Conservation (phyloP, 257 asterid species). For the Ajuga chamaepitys region DNA sequence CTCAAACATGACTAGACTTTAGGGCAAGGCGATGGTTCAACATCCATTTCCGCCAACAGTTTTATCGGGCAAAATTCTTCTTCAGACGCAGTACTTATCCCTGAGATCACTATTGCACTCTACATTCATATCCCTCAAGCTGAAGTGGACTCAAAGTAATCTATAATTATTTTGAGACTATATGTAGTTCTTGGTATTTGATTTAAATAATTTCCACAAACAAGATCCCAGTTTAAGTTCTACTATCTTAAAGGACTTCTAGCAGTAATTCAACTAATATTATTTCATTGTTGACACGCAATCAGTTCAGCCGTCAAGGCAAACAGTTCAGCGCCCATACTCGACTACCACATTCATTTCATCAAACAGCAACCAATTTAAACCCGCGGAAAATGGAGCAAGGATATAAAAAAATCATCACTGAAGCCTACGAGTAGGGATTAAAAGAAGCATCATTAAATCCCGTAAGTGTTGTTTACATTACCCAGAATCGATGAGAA, state of each 20-base stretch:
- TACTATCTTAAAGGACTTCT: not conserved
- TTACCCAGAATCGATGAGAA: conserved; percentile 93
- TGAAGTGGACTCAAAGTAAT: not conserved
- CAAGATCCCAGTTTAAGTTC: not conserved
- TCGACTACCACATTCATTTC: conserved; percentile 1
- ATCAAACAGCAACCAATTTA: not conserved
- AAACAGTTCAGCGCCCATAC: not conserved
- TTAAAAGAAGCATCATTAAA: not conserved
- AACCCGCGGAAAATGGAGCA: not conserved
- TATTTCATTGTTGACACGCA: not conserved
- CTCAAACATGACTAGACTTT: not conserved
- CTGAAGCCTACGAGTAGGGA: too few species aligned
- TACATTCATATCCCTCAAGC: conserved; percentile 3
- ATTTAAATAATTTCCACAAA: not conserved
- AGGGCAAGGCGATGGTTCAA: not conserved
- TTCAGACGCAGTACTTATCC: not conserved
- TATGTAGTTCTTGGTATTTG: not conserved
- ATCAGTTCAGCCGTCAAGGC: conserved; percentile 2
- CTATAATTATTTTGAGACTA: not conserved
- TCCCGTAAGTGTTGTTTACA: not conserved
- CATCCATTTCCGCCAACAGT: not conserved
- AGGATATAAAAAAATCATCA: not conserved
- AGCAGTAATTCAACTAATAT: not conserved
- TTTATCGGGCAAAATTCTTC: not conserved
- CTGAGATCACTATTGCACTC: not conserved